Evolutionary conservation across 2,329 filamentous ascomycete genomes (phyloP).

Genomic region (Periconia digitata): DNA sequence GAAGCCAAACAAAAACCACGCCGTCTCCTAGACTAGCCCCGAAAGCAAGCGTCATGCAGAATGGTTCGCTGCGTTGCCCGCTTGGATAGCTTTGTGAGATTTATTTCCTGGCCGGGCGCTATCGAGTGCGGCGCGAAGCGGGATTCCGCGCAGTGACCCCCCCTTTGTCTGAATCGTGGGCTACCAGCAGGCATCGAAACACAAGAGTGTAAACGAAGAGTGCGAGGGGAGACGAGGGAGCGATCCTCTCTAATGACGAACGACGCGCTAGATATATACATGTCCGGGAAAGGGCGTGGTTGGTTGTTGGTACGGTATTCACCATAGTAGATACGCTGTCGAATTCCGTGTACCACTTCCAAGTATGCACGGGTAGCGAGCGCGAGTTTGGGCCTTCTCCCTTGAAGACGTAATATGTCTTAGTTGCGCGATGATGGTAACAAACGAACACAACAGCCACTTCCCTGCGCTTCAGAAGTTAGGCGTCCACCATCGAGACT

Average conservation of each 20-base stretch:
- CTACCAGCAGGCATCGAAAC: not conserved
- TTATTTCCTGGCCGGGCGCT: not conserved
- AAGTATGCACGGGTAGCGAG: too few species aligned
- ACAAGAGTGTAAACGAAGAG: not conserved
- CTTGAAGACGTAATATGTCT: too few species aligned
- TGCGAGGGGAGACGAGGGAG: not conserved
- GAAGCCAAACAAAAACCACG: too few species aligned
- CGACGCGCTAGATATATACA: not conserved
- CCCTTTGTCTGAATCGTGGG: not conserved
- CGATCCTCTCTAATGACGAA: constrained; percentile 5
- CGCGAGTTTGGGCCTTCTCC: too few species aligned
- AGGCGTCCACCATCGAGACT: too few species aligned
- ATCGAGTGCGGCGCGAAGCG: not conserved
- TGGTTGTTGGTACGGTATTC: not conserved
- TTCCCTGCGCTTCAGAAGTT: too few species aligned
- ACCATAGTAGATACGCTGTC: not conserved
- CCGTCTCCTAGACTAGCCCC: not conserved
- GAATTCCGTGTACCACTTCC: too few species aligned
- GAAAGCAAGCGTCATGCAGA: not conserved
- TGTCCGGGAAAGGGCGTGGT: not conserved
- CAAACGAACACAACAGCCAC: too few species aligned
- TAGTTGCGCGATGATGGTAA: too few species aligned
- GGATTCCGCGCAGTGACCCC: not conserved
- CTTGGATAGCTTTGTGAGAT: not conserved
- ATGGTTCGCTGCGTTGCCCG: not conserved